phyloP scores from a whole-genome alignment of 2,329 filamentous ascomycete genomes.

The Ambrosiella xylebori region DNA sequence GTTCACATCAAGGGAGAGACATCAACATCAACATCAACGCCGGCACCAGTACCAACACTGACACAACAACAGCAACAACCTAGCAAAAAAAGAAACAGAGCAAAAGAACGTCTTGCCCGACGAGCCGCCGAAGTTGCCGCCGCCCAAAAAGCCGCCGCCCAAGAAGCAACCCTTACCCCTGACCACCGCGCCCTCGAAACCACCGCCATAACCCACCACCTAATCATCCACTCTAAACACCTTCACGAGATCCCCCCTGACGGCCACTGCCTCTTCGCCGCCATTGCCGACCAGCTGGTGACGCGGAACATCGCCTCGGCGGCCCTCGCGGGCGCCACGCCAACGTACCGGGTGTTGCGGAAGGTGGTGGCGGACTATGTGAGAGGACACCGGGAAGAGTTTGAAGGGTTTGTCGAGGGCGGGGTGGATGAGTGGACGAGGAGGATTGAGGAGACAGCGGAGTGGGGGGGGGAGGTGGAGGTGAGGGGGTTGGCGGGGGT shows the following conservation, averaged over 20 bases:
- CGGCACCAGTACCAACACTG: not conserved
- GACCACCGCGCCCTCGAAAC: slow-evolving; percentile 56
- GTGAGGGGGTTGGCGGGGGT: slow-evolving; percentile 65
- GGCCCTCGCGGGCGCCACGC: slow-evolving; percentile 15
- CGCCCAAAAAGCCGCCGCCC: slow-evolving; percentile 39
- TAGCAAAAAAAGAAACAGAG: slow-evolving; percentile 66
- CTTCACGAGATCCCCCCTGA: slow-evolving; percentile 76
- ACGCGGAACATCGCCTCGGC: slow-evolving; percentile 23
- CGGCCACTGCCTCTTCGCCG: slow-evolving; percentile 88
- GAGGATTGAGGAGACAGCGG: slow-evolving; percentile 71
- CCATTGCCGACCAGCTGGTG: slow-evolving; percentile 66
- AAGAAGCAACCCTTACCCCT: slow-evolving; percentile 58
- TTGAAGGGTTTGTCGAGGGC: slow-evolving; percentile 74
- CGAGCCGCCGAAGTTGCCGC: slow-evolving; percentile 59
- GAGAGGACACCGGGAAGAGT: slow-evolving; percentile 54
- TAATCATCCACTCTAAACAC: slow-evolving; percentile 44
- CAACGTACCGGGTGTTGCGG: slow-evolving; percentile 32
- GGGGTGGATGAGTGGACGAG: slow-evolving; percentile 53
- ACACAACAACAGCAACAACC: slow-evolving; percentile 13
- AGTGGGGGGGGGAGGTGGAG: slow-evolving; percentile 93
- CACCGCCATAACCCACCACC: slow-evolving; percentile 49
- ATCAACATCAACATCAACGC: slow-evolving; percentile 10
- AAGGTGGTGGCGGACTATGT: slow-evolving; percentile 65
- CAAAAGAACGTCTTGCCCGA: slow-evolving; percentile 79
- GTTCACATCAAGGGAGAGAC: slow-evolving; percentile 1